These are phyloP conservation scores for Aspergillus clavatus DNA, from an alignment of 2,329 filamentous ascomycete genomes.

Conservation along the genomic window DNA sequence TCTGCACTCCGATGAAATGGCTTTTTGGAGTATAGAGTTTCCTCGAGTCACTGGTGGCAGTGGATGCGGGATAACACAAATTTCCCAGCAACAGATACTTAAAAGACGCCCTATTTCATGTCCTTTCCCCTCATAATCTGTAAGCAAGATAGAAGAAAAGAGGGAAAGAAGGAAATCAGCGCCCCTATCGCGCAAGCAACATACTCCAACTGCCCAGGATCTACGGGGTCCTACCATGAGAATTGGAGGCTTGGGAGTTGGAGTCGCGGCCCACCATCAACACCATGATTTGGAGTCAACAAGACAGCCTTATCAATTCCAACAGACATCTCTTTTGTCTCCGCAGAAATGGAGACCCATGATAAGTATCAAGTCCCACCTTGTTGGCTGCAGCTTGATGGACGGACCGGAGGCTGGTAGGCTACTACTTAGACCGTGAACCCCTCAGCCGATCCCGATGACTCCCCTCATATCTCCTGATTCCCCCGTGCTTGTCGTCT, in stretches of 20 bases:
- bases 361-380: background rate
- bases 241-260: constrained; percentile 2
- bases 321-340: background rate
- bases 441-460: background rate
- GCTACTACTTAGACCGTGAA: constrained; percentile 11
- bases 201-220: constrained; percentile 9
- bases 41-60: no score
- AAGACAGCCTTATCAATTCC: background rate
- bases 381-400: background rate
- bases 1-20: no score
- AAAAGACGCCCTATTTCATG: no score
- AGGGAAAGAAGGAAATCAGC: no score
- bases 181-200: no score
- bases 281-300: background rate
- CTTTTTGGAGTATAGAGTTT: no score
- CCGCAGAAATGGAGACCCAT: background rate
- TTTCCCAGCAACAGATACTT: no score
- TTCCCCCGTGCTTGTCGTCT: no score
- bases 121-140: no score
- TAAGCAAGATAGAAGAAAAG: background rate
- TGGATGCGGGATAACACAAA: background rate
- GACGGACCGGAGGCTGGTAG: constrained; percentile 19
- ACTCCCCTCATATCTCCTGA: no score
- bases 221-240: background rate
- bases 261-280: background rate